phyloP scores from a whole-genome alignment of 139 green algal species.

The Coelastrella sp. region DNA sequence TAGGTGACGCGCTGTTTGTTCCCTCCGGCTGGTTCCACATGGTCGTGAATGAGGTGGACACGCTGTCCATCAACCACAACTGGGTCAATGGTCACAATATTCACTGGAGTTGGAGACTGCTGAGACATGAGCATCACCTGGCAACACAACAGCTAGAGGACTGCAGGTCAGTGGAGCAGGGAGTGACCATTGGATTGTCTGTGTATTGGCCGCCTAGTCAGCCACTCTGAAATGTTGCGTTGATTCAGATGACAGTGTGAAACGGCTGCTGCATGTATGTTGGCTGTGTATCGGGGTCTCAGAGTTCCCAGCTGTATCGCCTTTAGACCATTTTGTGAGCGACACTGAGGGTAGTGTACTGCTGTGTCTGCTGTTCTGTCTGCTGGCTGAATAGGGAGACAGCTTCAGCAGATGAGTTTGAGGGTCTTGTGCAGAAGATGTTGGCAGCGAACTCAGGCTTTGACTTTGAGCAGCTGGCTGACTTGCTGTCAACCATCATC shows the following conservation, averaged over 20 bases:
- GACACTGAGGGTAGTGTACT: not conserved
- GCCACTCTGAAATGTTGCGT: too few species aligned
- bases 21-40: constrained; percentile 93
- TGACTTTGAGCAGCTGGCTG: constrained; percentile 54
- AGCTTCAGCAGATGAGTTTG: constrained; percentile 70
- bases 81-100: constrained; percentile 80
- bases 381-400: not conserved
- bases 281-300: too few species aligned
- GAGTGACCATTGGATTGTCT: too few species aligned
- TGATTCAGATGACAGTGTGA: too few species aligned
- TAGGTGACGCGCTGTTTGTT: constrained; percentile 91
- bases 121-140: constrained; percentile 56
- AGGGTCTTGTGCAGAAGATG: constrained; percentile 78
- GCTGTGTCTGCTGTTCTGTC: not conserved
- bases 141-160: constrained; percentile 75
- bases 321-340: too few species aligned
- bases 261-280: too few species aligned
- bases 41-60: constrained; percentile 85
- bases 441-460: constrained; percentile 72
- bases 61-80: constrained; percentile 91
- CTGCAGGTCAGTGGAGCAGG: constrained; percentile 71
- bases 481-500: constrained; percentile 50
- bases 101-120: constrained; percentile 67
- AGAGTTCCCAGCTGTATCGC: too few species aligned
- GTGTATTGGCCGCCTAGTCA: too few species aligned